These are phyloP conservation scores for Acacia acuminata DNA, from an alignment of 306 rosid genomes.

Conservation along the genomic window DNA sequence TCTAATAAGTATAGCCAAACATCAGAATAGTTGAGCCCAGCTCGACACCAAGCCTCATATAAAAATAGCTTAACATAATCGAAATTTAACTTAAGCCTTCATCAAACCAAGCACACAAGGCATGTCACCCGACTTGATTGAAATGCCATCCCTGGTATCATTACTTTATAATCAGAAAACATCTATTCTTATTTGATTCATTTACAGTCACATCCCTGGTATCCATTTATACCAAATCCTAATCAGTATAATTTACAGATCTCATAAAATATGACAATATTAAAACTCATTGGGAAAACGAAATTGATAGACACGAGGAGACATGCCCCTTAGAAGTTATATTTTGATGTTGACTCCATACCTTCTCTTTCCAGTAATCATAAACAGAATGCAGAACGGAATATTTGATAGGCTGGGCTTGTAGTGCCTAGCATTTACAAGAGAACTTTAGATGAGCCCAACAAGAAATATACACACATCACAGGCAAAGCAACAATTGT, in stretches of 20 bases:
- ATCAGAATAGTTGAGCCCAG: background rate
- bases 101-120: background rate
- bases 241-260: conserved; percentile 23
- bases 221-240: conserved; percentile 12
- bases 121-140: background rate
- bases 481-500: conserved; percentile 20
- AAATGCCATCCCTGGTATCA: background rate
- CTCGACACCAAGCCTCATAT: background rate
- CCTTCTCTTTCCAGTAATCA: conserved; percentile 95
- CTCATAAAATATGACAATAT: conserved; percentile 28
- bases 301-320: conserved; percentile 10
- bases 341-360: conserved; percentile 32
- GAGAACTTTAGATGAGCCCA: conserved; percentile 29
- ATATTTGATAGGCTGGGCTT: conserved; percentile 57
- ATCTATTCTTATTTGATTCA: conserved; percentile 1
- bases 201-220: background rate
- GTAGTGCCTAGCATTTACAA: conserved; percentile 64
- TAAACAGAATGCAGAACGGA: conserved; percentile 59
- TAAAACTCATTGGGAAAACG: conserved; percentile 27
- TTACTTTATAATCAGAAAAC: background rate
- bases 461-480: conserved; percentile 18
- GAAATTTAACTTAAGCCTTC: background rate
- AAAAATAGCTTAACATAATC: background rate
- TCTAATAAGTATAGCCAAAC: background rate
- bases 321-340: conserved; percentile 19